phyloP scores from a whole-genome alignment of 1,284 basidiomycete species.

The Omphalotus olearius region DNA sequence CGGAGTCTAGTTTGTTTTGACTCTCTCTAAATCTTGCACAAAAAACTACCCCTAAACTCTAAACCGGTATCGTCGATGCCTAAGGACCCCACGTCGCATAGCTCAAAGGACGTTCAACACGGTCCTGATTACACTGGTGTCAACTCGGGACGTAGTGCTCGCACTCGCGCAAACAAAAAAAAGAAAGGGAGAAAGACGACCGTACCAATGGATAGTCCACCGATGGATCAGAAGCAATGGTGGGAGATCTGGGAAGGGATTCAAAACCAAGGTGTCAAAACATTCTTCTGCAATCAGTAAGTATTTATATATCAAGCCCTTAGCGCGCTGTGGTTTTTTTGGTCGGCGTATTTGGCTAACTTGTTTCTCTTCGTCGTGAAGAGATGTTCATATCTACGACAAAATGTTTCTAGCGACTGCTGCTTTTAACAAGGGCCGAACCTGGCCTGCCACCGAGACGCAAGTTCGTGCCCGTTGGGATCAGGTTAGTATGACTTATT shows the following conservation, averaged over 20 bases:
- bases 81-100: no score
- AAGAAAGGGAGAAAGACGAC: no score
- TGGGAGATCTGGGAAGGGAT: constrained; percentile 62
- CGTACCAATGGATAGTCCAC: no score
- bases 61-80: no score
- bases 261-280: constrained; percentile 32
- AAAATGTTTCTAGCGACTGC: constrained; percentile 49
- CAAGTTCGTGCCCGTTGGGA: constrained; percentile 55
- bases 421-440: constrained; percentile 51
- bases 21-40: no score
- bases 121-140: no score
- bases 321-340: no score
- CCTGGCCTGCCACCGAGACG: constrained; percentile 42
- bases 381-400: constrained; percentile 40
- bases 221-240: constrained; percentile 36
- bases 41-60: no score
- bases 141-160: no score
- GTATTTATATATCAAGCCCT: constrained; percentile 17
- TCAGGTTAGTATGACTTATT: constrained; percentile 35
- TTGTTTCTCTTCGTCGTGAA: constrained; percentile 26
- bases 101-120: no score
- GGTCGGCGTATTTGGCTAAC: constrained; percentile 9
- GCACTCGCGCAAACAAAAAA: no score
- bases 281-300: constrained; percentile 38
- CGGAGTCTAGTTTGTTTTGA: no score